phyloP scores from a whole-genome alignment of 2,329 filamentous ascomycete species.

The Byssoonygena ceratinophila region DNA sequence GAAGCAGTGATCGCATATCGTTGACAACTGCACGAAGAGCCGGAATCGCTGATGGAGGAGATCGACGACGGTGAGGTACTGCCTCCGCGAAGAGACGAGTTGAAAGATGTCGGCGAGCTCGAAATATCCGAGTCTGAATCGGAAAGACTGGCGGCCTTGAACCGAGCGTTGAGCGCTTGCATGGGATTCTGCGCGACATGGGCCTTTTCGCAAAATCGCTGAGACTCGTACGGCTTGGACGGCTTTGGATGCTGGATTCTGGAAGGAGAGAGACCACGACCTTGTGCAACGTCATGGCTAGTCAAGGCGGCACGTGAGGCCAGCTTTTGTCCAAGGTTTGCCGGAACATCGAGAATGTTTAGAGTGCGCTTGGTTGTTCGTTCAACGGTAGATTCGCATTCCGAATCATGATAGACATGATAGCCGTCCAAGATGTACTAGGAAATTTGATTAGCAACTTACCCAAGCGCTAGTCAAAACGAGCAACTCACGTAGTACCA shows the following conservation, averaged over 20 bases:
- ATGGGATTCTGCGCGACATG: conserved; percentile 59
- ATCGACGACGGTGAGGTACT: conserved; percentile 43
- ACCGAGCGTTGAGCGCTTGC: conserved; percentile 68
- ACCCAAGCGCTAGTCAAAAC: not conserved
- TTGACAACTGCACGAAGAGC: conserved; percentile 72
- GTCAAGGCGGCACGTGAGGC: conserved; percentile 36
- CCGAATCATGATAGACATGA: conserved; percentile 93
- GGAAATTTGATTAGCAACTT: conserved; percentile 15
- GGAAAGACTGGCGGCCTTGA: conserved; percentile 58
- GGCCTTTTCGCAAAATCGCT: conserved; percentile 72
- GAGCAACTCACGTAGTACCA: conserved; percentile 73
- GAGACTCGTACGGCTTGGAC: conserved; percentile 74
- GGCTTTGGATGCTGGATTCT: conserved; percentile 89
- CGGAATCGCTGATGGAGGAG: conserved; percentile 56
- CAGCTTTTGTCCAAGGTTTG: conserved; percentile 39
- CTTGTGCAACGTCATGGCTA: conserved; percentile 61
- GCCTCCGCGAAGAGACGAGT: conserved; percentile 57
- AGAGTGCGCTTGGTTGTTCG: conserved; percentile 93
- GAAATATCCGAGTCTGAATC: conserved; percentile 62
- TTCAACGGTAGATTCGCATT: conserved; percentile 78
- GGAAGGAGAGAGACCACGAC: conserved; percentile 75
- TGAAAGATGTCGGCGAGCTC: conserved; percentile 64
- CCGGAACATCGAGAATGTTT: conserved; percentile 91
- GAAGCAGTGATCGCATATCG: conserved; percentile 92
- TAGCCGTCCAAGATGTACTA: conserved; percentile 97